Evolutionary conservation across 495 filamentous ascomycete genomes (phyloP).

Genomic region (Aspergillus bertholletiae): DNA sequence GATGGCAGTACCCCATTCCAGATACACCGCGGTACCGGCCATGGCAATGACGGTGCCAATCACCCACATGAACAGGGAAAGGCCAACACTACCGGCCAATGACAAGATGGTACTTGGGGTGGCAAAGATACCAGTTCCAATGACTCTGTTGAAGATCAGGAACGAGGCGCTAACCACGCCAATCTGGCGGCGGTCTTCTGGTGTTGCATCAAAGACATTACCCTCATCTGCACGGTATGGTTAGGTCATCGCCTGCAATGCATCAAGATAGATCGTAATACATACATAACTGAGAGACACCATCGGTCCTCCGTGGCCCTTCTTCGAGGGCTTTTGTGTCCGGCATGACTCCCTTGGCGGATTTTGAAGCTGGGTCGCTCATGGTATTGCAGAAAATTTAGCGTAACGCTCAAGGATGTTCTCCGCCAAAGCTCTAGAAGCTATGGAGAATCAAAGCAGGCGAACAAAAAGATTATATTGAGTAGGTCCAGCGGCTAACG

Average conservation of each 20-base stretch:
- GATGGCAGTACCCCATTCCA: constrained; percentile 55
- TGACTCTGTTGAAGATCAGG: constrained; percentile 62
- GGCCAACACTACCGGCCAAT: constrained; percentile 49
- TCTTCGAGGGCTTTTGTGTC: constrained; percentile 25
- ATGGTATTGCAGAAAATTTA: background rate
- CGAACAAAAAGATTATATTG: background rate
- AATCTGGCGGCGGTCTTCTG: constrained; percentile 58
- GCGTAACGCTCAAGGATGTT: background rate
- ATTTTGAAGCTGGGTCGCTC: constrained; percentile 11
- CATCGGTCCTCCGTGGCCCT: constrained; percentile 27
- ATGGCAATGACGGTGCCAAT: constrained; percentile 45
- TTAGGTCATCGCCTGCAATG: constrained; percentile 1
- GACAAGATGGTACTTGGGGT: constrained; percentile 56
- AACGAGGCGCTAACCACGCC: constrained; percentile 58
- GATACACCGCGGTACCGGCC: constrained; percentile 49
- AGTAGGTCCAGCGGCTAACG: constrained; percentile 13
- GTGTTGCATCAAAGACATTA: constrained; percentile 60
- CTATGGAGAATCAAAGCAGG: background rate
- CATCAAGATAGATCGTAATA: background rate
- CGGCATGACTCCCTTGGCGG: constrained; percentile 15
- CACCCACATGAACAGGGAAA: constrained; percentile 53
- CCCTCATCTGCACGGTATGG: constrained; percentile 30
- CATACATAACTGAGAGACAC: constrained; percentile 37
- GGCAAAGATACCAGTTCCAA: constrained; percentile 65
- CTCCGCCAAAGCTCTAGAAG: constrained; percentile 1